Conservation (phyloP, 768 basidiomycete species). For the Gloeopeniophorella convolvens region DNA sequence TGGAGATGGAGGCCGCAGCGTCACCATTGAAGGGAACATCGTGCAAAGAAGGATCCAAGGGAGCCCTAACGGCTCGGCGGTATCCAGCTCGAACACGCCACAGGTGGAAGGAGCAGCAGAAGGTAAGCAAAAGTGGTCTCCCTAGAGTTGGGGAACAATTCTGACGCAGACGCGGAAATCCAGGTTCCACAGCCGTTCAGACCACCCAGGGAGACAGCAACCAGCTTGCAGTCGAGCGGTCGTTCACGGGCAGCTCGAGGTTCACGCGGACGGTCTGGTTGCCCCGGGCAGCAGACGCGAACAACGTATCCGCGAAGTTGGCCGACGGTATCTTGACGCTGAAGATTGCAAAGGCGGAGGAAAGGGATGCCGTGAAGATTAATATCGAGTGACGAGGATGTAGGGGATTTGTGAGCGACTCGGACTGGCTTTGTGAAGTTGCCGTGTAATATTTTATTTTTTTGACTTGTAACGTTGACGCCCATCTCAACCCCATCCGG, state of each 20-base stretch:
- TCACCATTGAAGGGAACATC: slow-evolving; percentile 67
- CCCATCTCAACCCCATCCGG: slow-evolving; percentile 12
- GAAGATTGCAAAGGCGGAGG: slow-evolving; percentile 52
- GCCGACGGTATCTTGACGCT: slow-evolving; percentile 64
- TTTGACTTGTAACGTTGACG: slow-evolving; percentile 3
- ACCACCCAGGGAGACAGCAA: slow-evolving; percentile 15
- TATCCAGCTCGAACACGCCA: background rate
- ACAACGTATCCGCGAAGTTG: slow-evolving; percentile 55
- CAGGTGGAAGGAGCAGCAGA: background rate
- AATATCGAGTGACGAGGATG: slow-evolving; percentile 28
- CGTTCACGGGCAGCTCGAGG: slow-evolving; percentile 45
- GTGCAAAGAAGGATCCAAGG: background rate
- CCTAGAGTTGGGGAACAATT: background rate
- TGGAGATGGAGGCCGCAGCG: slow-evolving; percentile 60
- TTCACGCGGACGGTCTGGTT: slow-evolving; percentile 72
- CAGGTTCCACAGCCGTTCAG: slow-evolving; percentile 5
- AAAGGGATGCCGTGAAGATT: slow-evolving; percentile 49
- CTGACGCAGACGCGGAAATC: slow-evolving; percentile 21
- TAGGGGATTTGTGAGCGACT: background rate
- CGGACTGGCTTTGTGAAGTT: background rate
- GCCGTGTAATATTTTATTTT: background rate
- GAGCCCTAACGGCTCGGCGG: background rate
- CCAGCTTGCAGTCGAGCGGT: slow-evolving; percentile 53
- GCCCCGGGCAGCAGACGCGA: slow-evolving; percentile 53
- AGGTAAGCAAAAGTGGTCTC: background rate